phyloP scores from a whole-genome alignment of 192 early-diverging fungal genomes.

The Coemansia aciculifera region DNA sequence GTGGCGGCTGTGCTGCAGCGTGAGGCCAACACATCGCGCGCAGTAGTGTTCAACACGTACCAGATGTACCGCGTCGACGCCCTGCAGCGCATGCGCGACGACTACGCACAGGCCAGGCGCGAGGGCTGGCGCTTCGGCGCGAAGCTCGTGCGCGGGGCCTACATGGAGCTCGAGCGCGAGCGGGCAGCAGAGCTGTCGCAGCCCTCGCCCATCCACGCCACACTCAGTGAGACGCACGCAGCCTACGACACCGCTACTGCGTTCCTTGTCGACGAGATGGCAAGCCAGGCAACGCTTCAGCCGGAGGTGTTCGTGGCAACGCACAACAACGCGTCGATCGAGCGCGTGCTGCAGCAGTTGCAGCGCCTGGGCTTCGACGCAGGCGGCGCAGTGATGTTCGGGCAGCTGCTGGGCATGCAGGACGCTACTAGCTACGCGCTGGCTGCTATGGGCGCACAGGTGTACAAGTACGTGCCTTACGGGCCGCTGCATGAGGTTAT shows the following conservation, averaged over 20 bases:
- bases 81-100: constrained; percentile 60
- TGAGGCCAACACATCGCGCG: constrained; percentile 68
- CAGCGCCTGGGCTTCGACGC: constrained; percentile 58
- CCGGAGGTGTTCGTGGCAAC: constrained; percentile 82
- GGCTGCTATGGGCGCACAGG: constrained; percentile 70
- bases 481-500: constrained; percentile 88
- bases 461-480: constrained; percentile 94
- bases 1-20: constrained; percentile 69
- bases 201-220: constrained; percentile 79
- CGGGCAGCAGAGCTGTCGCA: constrained; percentile 70
- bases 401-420: constrained; percentile 93
- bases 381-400: constrained; percentile 78
- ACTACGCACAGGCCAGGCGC: constrained; percentile 66
- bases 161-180: constrained; percentile 74
- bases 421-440: constrained; percentile 85
- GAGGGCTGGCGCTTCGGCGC: constrained; percentile 76
- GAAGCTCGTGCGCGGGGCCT: constrained; percentile 88
- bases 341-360: constrained; percentile 63
- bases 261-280: constrained; percentile 66
- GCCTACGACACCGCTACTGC: constrained; percentile 79
- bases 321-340: constrained; percentile 84
- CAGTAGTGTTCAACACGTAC: constrained; percentile 90
- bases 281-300: constrained; percentile 30
- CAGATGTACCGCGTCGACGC: constrained; percentile 91
- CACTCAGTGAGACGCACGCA: constrained; percentile 76